These are phyloP conservation scores for Primulina huaijiensis DNA, from an alignment of 257 asterid genomes.

Conservation along the genomic window DNA sequence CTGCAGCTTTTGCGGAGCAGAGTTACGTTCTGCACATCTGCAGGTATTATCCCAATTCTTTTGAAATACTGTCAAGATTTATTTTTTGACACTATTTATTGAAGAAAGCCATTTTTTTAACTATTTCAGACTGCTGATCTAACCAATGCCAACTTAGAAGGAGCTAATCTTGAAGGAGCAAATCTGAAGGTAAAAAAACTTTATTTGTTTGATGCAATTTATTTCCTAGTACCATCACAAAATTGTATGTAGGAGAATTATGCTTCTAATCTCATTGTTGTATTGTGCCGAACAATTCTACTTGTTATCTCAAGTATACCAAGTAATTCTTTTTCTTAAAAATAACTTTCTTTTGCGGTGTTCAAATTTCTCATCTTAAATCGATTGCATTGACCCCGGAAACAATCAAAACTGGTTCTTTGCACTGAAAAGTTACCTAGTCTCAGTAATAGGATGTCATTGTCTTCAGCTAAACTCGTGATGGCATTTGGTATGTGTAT, in stretches of 20 bases:
- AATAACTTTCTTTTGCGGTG: neutral
- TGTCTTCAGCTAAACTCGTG: neutral
- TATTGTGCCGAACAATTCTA: slow-evolving; percentile 11
- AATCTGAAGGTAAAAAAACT: slow-evolving; percentile 66
- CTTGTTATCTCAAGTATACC: slow-evolving; percentile 15
- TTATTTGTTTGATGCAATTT: slow-evolving; percentile 13
- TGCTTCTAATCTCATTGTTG: neutral
- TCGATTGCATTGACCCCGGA: slow-evolving; percentile 19
- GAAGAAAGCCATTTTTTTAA: slow-evolving; percentile 20
- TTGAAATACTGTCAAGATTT: slow-evolving; percentile 8
- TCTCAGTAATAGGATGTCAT: neutral
- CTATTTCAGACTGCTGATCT: slow-evolving; percentile 86
- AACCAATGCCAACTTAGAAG: slow-evolving; percentile 96
- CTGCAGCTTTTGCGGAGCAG: slow-evolving; percentile 92
- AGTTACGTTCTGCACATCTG: slow-evolving; percentile 86
- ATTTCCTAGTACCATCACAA: slow-evolving; percentile 4
- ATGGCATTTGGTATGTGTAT: neutral
- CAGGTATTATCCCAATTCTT: slow-evolving; percentile 48
- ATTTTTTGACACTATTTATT: neutral
- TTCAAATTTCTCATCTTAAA: neutral
- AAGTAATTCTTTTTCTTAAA: slow-evolving; percentile 6
- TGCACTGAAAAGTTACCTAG: slow-evolving; percentile 14
- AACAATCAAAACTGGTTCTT: slow-evolving; percentile 8
- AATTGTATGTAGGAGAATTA: slow-evolving; percentile 2
- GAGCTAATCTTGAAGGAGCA: slow-evolving; percentile 97